Conservation (phyloP, 2,329 filamentous ascomycete genomes). For the Mollisia scopiformis region DNA sequence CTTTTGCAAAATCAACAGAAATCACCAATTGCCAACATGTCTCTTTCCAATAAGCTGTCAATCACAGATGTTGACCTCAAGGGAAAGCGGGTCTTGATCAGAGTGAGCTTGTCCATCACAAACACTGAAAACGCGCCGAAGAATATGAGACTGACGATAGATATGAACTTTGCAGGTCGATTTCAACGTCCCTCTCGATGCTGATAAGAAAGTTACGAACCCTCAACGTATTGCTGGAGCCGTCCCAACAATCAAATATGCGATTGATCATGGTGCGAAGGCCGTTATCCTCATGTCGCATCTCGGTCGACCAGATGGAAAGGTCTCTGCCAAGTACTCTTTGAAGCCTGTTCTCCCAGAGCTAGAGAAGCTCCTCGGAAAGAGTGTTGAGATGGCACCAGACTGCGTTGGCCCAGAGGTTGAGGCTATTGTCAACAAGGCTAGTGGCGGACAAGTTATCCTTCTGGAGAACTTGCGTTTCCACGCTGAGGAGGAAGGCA, state of each 20-base stretch:
- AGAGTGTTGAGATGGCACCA: slow-evolving; percentile 83
- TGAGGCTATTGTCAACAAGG: slow-evolving; percentile 86
- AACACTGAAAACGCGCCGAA: background rate
- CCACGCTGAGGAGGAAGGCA: slow-evolving; percentile 97
- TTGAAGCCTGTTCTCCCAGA: slow-evolving; percentile 89
- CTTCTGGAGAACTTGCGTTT: slow-evolving; percentile 98
- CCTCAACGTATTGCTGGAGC: slow-evolving; percentile 97
- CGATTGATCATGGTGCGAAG: slow-evolving; percentile 87
- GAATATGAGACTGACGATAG: slow-evolving; percentile 26
- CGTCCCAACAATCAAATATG: slow-evolving; percentile 93
- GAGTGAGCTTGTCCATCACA: slow-evolving; percentile 59
- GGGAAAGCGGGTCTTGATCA: slow-evolving; percentile 97
- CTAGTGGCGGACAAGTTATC: slow-evolving; percentile 79
- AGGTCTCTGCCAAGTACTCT: slow-evolving; percentile 90
- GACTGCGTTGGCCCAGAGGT: slow-evolving; percentile 91
- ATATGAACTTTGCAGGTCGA: slow-evolving; percentile 69
- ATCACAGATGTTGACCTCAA: slow-evolving; percentile 97
- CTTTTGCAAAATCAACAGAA: background rate
- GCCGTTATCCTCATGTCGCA: slow-evolving; percentile 97
- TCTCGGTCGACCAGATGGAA: slow-evolving; percentile 92
- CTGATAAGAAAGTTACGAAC: slow-evolving; percentile 93
- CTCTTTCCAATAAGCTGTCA: slow-evolving; percentile 96
- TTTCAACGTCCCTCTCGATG: slow-evolving; percentile 98
- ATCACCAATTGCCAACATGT: slow-evolving; percentile 65
- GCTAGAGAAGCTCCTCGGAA: slow-evolving; percentile 85